Percentiles rank a stretch among this genome's conserved stretches.
phyloP scores from a whole-genome alignment of 1,139 yeast genomes.

The Meyerozyma carpophila region DNA sequence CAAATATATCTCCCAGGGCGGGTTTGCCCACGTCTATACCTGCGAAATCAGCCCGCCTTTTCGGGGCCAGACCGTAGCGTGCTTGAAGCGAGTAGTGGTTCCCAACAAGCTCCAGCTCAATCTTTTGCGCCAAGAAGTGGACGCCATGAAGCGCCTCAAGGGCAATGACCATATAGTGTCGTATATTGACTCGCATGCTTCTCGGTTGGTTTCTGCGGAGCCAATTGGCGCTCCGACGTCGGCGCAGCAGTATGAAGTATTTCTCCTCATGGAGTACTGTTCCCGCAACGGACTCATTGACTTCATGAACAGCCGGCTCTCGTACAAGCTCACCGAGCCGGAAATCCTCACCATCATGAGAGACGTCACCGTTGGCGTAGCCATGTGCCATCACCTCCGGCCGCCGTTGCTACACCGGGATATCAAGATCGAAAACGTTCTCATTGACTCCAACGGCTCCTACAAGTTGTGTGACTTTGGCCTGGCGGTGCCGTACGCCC shows the following conservation, averaged over 20 bases:
- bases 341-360: conserved; percentile 81
- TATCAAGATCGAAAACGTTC: conserved; percentile 90
- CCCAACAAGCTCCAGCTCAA: conserved; percentile 68
- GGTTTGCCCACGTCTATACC: conserved; percentile 74
- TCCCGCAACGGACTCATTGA: conserved; percentile 82
- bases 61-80: conserved; percentile 46
- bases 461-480: conserved; percentile 94
- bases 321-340: conserved; percentile 71
- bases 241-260: conserved; percentile 70
- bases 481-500: conserved; percentile 68
- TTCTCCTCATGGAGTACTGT: conserved; percentile 89
- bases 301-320: conserved; percentile 87
- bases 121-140: conserved; percentile 71
- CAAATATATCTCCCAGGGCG: conserved; percentile 63
- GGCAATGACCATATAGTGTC: conserved; percentile 79
- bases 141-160: conserved; percentile 73
- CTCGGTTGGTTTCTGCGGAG: conserved; percentile 35
- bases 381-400: conserved; percentile 78
- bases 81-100: conserved; percentile 71
- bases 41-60: conserved; percentile 53
- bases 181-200: conserved; percentile 92
- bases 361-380: conserved; percentile 77
- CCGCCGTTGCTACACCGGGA: conserved; percentile 90
- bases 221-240: conserved; percentile 14
- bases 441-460: conserved; percentile 65